Evolutionary conservation across 805 yeast species (phyloP).

Genomic region (Zygotorulaspora florentina): DNA sequence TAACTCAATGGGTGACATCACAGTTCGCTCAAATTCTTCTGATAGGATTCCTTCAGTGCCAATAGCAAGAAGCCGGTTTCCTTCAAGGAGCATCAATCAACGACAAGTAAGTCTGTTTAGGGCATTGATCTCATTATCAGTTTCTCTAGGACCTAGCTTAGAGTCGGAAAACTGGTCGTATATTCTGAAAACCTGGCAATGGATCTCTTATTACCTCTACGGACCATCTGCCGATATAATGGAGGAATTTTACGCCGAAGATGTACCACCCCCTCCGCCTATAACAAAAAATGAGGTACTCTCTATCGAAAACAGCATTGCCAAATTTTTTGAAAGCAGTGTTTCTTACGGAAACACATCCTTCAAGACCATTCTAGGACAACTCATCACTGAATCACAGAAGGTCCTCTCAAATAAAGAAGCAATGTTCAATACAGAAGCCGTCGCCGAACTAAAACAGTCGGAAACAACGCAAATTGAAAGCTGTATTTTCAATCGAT

Average conservation of each 20-base stretch:
- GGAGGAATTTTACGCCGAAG: slow-evolving; percentile 36
- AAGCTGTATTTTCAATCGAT: slow-evolving; percentile 50
- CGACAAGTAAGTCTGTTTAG: slow-evolving; percentile 73
- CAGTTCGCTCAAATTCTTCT: slow-evolving; percentile 11
- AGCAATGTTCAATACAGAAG: background rate
- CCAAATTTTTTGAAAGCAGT: slow-evolving; percentile 62
- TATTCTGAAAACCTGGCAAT: slow-evolving; percentile 61
- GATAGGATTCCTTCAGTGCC: background rate
- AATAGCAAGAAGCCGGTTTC: slow-evolving; percentile 20
- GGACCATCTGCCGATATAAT: slow-evolving; percentile 49
- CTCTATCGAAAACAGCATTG: slow-evolving; percentile 51
- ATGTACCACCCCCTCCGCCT: slow-evolving; percentile 40
- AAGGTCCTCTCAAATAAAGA: background rate
- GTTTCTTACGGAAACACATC: slow-evolving; percentile 49
- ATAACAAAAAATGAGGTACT: slow-evolving; percentile 45
- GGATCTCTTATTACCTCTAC: slow-evolving; percentile 69
- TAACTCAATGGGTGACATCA: slow-evolving; percentile 24
- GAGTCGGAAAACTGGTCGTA: slow-evolving; percentile 59
- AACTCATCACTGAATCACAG: slow-evolving; percentile 45
- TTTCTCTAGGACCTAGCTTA: slow-evolving; percentile 75
- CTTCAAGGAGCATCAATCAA: slow-evolving; percentile 49
- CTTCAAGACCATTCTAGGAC: slow-evolving; percentile 44
- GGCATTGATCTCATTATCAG: slow-evolving; percentile 71
- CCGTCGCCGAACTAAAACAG: background rate
- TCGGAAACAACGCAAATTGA: slow-evolving; percentile 8